Evolutionary conservation across 1,139 yeast species (phyloP).

Genomic region (Geotrichum reessii): DNA sequence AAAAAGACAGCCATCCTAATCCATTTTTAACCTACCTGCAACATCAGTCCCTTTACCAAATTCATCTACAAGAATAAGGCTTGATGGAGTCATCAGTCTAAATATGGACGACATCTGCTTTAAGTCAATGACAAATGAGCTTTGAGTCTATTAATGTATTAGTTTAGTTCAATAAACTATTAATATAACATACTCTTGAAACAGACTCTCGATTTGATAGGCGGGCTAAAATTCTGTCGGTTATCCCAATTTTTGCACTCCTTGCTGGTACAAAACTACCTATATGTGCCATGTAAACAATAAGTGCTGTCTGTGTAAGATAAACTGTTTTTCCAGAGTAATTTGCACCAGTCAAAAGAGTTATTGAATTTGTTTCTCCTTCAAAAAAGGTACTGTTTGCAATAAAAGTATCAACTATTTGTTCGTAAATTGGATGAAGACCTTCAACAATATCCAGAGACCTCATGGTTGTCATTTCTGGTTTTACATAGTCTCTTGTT

Average conservation of each 20-base stretch:
- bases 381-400: constrained; percentile 37
- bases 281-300: constrained; percentile 44
- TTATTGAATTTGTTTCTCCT: constrained; percentile 25
- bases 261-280: constrained; percentile 49
- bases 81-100: constrained; percentile 35
- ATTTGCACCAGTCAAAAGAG: constrained; percentile 48
- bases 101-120: constrained; percentile 43
- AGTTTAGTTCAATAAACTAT: background rate
- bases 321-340: constrained; percentile 50
- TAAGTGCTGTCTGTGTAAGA: constrained; percentile 42
- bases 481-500: constrained; percentile 36
- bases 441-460: constrained; percentile 31
- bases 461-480: constrained; percentile 34
- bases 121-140: constrained; percentile 46
- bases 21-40: constrained; percentile 13
- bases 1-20: constrained; percentile 9
- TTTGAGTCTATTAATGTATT: constrained; percentile 29
- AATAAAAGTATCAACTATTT: constrained; percentile 35
- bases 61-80: constrained; percentile 45
- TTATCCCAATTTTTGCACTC: constrained; percentile 41
- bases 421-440: constrained; percentile 43
- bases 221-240: constrained; percentile 43
- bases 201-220: constrained; percentile 43
- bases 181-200: constrained; percentile 26
- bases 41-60: constrained; percentile 49